phyloP scores from a whole-genome alignment of 2,329 filamentous ascomycete species.

The Cladosporium oxysporum region DNA sequence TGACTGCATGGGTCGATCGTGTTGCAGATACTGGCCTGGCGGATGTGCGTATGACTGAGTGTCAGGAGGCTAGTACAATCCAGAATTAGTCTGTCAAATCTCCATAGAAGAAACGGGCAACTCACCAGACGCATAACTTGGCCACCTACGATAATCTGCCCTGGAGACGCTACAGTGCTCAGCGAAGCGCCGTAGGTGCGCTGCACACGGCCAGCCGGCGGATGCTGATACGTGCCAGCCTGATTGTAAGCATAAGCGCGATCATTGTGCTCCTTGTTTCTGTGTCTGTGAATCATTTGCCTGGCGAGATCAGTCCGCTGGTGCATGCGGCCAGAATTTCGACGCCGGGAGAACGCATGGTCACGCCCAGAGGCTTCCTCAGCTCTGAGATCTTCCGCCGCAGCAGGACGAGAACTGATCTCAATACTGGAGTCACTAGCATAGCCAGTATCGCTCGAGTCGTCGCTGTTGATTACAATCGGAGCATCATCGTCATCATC shows the following conservation, averaged over 20 bases:
- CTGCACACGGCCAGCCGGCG: not conserved
- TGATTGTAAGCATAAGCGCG: not conserved
- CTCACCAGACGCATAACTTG: constrained; percentile 2
- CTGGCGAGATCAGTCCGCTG: constrained; percentile 23
- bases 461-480: constrained; percentile 23
- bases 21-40: constrained; percentile 9
- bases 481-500: constrained; percentile 56
- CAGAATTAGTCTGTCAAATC: not conserved
- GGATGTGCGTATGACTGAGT: constrained; percentile 7
- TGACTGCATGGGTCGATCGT: constrained; percentile 28
- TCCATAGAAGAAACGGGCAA: not conserved
- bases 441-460: constrained; percentile 28
- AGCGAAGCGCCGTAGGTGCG: not conserved
- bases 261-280: constrained; percentile 13
- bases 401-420: constrained; percentile 32
- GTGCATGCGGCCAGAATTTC: not conserved
- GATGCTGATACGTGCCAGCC: not conserved
- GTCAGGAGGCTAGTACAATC: not conserved
- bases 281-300: constrained; percentile 24
- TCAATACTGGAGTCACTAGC: constrained; percentile 34
- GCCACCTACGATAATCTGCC: not conserved
- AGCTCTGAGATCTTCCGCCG: constrained; percentile 32
- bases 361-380: constrained; percentile 31
- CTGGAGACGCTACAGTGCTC: not conserved
- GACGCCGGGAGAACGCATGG: constrained; percentile 22